These are phyloP conservation scores for Deuterostichococcus epilithicus DNA, from an alignment of 139 green algal species.

Conservation along the genomic window DNA sequence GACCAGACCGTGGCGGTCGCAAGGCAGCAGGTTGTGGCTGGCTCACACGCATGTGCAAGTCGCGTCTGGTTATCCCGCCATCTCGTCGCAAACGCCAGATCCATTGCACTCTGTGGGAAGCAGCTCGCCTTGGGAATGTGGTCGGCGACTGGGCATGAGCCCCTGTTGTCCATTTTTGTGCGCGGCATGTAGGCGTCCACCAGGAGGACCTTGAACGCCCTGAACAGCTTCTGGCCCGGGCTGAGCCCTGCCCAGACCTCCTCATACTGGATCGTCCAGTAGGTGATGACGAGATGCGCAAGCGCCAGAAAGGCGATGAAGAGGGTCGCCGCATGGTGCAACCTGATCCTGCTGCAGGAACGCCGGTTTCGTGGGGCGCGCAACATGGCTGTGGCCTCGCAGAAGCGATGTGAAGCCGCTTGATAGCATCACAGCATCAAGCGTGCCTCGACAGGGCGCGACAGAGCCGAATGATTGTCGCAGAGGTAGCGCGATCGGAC, in stretches of 20 bases:
- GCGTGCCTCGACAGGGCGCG: too few species aligned
- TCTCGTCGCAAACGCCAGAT: too few species aligned
- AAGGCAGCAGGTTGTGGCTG: too few species aligned
- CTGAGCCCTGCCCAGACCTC: background rate
- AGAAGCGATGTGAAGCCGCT: too few species aligned
- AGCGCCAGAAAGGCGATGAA: background rate
- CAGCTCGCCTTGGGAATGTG: background rate
- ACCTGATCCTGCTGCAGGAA: background rate
- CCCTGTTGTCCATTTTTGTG: background rate
- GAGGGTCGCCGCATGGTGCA: background rate
- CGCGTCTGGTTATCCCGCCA: too few species aligned
- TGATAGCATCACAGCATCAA: too few species aligned
- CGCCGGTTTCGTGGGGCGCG: background rate
- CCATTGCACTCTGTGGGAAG: too few species aligned
- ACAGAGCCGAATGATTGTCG: too few species aligned
- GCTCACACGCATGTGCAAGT: too few species aligned
- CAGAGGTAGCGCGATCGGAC: too few species aligned
- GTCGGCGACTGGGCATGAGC: background rate
- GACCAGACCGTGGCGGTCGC: too few species aligned
- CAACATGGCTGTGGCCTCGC: too few species aligned
- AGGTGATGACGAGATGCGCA: background rate
- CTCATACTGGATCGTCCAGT: background rate
- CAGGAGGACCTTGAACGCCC: background rate
- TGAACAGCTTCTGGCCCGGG: background rate
- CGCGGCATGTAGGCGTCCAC: background rate